Base-by-base conservation (phyloP, 2,329 filamentous ascomycete species). In the Trichoderma atrobrunneum region DNA sequence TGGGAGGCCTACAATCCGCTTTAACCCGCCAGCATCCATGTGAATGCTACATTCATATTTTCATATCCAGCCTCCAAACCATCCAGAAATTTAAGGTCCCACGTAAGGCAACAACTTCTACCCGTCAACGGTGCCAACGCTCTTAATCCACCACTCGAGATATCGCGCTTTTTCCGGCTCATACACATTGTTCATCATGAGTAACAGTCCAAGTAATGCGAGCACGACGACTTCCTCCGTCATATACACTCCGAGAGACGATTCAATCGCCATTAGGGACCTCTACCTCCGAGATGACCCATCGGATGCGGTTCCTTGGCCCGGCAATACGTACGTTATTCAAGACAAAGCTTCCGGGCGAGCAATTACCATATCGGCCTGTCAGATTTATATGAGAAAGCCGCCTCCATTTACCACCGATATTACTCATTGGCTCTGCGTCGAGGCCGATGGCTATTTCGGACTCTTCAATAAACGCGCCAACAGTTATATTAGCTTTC, bases 61-160 rank as follows among this genome's bases (percentile, higher is more conserved):
- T 26, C 0, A 4, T 12, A 12, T 12, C 0, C 43, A 0, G 18
- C 43, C 2, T 21, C 1, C 10, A 12, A 51, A 6, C 2, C 10
- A 0, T 0, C 43, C 8, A 11, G 10, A 51, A 48, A 11, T 12
- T 48, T 48, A 48, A 48, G 24, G 3, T 0, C 54, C 2, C 26
- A 43, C 39, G 7, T n/a, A 16, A 0, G 7, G 39, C 16, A 43
- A 10, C 39, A 43, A 2, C 36, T 43, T n/a, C 36, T 2, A 43
- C 36, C 7, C 3, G 16, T 8, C 36, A 43, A 43, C 16, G 3
- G 36, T 36, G 4, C 5, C 36, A 16, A 39, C 34, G 14, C 16
- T 6, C 6, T 39, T 18, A 39, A 2, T 18, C 8, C 39, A 43
- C n/a, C 7, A 7, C 39, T n/a, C 1, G 8, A n/a, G 18, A 48